Conservation (phyloP, 1,284 basidiomycete genomes). For the Moesziomyces antarcticus region DNA sequence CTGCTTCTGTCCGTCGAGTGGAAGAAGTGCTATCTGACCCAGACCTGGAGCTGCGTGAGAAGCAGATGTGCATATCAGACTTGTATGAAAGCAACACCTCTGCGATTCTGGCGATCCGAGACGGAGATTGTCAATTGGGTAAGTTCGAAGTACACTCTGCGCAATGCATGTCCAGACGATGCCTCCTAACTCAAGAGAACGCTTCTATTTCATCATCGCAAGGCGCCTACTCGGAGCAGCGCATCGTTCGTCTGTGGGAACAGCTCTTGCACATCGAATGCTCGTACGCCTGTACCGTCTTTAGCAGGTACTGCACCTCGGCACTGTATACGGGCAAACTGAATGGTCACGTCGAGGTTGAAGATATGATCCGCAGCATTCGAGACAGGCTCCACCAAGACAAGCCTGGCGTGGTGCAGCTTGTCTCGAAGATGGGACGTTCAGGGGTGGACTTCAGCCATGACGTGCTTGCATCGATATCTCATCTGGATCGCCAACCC, state of each 20-base stretch:
- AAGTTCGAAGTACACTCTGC: not conserved
- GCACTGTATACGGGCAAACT: constrained; percentile 8
- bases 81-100: not conserved
- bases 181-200: too few species aligned
- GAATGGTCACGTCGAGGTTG: constrained; percentile 5
- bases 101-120: constrained; percentile 7
- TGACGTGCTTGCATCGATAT: constrained; percentile 8
- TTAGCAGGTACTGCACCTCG: constrained; percentile 10
- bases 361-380: constrained; percentile 3
- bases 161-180: too few species aligned
- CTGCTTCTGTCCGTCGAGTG: constrained; percentile 2
- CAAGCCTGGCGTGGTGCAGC: not conserved
- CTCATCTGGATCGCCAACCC: constrained; percentile 22
- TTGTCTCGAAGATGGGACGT: constrained; percentile 2
- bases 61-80: constrained; percentile 1
- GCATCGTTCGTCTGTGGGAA: constrained; percentile 22
- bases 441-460: constrained; percentile 5
- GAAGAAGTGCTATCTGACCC: not conserved
- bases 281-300: constrained; percentile 5
- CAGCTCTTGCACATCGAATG: constrained; percentile 20
- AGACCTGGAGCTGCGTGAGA: constrained; percentile 6
- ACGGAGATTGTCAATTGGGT: constrained; percentile 8
- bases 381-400: too few species aligned
- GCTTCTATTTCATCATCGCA: too few species aligned
- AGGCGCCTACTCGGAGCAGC: constrained; percentile 12